Conservation (phyloP, 2,329 filamentous ascomycete species). For the Xylaria sp. region DNA sequence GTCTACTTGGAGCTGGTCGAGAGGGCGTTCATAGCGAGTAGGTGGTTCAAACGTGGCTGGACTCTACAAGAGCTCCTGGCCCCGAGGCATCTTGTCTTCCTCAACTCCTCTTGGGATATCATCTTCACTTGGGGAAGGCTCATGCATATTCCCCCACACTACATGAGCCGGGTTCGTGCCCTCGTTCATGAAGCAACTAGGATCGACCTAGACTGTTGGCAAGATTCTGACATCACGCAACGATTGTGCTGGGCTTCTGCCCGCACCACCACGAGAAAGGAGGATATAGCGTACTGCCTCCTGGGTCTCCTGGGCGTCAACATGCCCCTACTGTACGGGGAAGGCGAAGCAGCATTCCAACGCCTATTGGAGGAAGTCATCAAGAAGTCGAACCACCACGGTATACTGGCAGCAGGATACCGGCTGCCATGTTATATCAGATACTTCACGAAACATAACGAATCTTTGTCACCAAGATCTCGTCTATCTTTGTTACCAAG, state of each 20-base stretch:
- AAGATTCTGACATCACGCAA: not conserved
- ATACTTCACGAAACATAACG: not conserved
- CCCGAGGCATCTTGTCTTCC: not conserved
- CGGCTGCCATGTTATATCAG: not conserved
- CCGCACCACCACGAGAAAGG: conserved; percentile 8
- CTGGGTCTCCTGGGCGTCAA: conserved; percentile 18
- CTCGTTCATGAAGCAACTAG: not conserved
- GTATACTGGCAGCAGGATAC: conserved; percentile 4
- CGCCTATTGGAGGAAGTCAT: conserved; percentile 8
- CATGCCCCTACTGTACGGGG: conserved; percentile 17
- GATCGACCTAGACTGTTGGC: not conserved
- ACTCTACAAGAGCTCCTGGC: conserved; percentile 26
- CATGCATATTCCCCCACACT: too few species aligned
- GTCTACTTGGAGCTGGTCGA: not conserved
- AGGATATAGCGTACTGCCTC: conserved; percentile 17
- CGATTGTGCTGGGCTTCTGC: conserved; percentile 17
- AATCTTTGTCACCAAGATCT: too few species aligned
- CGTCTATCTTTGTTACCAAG: too few species aligned
- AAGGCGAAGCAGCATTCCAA: conserved; percentile 4
- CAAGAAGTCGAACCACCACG: conserved; percentile 11
- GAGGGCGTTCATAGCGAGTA: not conserved
- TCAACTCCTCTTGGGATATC: not conserved
- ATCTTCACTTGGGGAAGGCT: not conserved
- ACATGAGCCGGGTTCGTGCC: too few species aligned
- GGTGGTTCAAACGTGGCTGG: conserved; percentile 18